A percentile compares a stretch with the other conserved stretches of the same genome.
These are phyloP conservation scores for Rhinocladiella similis DNA, from an alignment of 2,329 filamentous ascomycete species.

Conservation along the genomic window DNA sequence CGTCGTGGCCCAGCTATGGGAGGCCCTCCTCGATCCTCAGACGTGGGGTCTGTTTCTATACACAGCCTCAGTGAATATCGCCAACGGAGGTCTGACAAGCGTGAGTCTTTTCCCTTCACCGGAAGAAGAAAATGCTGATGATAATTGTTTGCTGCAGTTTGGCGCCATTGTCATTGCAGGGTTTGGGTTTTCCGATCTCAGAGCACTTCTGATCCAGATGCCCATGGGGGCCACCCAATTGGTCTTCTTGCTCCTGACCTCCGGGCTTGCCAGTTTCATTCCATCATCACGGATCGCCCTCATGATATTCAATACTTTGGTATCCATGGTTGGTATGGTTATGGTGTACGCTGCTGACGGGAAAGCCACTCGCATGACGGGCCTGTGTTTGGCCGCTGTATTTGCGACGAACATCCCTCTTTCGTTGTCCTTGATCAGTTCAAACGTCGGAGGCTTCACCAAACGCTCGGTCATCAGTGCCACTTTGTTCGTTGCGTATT, in stretches of 20 bases:
- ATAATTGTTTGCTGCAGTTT: slow-evolving; percentile 30
- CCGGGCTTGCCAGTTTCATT: slow-evolving; percentile 32
- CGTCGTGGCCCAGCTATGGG: slow-evolving; percentile 46
- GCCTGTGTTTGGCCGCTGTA: slow-evolving; percentile 34
- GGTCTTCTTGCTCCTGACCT: slow-evolving; percentile 35
- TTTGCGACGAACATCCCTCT: slow-evolving; percentile 40
- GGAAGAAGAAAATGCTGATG: no score
- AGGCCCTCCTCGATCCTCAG: slow-evolving; percentile 55
- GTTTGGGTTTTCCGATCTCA: slow-evolving; percentile 40
- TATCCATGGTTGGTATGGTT: slow-evolving; percentile 36
- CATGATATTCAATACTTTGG: slow-evolving; percentile 36
- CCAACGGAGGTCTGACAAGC: slow-evolving; percentile 56
- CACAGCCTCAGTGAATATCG: slow-evolving; percentile 55
- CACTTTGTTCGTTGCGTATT: slow-evolving; percentile 55
- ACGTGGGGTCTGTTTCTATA: slow-evolving; percentile 59
- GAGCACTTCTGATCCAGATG: slow-evolving; percentile 38
- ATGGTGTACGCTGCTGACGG: slow-evolving; percentile 35
- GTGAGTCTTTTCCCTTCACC: slow-evolving; percentile 37
- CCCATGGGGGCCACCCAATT: slow-evolving; percentile 36
- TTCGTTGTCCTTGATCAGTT: slow-evolving; percentile 47
- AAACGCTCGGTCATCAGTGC: slow-evolving; percentile 57
- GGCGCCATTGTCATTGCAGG: slow-evolving; percentile 37
- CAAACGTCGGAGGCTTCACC: slow-evolving; percentile 56
- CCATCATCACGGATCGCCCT: slow-evolving; percentile 33
- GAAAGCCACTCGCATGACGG: slow-evolving; percentile 33